phyloP scores from a whole-genome alignment of 2,329 filamentous ascomycete species.

The Sarocladiaceae sp. region DNA sequence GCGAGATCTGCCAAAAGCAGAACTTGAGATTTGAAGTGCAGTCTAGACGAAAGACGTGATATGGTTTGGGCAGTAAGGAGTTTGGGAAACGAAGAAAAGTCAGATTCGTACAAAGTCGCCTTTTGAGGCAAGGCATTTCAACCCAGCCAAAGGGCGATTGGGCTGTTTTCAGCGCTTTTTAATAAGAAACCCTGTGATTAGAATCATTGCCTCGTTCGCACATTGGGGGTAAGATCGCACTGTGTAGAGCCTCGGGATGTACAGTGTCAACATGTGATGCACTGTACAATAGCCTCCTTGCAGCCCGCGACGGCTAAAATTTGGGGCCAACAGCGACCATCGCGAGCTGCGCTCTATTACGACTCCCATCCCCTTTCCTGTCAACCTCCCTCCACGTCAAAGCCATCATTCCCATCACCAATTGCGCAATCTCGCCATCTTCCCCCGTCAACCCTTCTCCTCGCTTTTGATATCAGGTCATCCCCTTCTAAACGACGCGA shows the following conservation, averaged over 20 bases:
- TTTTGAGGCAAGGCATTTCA: no score
- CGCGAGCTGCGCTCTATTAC: not conserved
- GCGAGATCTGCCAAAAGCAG: no score
- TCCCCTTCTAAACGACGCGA: no score
- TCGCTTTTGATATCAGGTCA: no score
- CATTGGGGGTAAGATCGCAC: not conserved
- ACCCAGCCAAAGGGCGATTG: no score
- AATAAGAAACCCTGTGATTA: no score
- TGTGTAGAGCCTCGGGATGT: not conserved
- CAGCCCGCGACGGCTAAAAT: slow-evolving; percentile 5
- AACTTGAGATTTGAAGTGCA: not conserved
- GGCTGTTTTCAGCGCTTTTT: no score
- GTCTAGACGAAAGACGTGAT: slow-evolving; percentile 4
- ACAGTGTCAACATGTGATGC: not conserved
- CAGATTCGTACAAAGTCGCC: no score
- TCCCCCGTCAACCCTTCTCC: not conserved
- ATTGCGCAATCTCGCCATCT: not conserved
- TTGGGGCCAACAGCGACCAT: slow-evolving; percentile 2
- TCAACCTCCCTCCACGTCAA: not conserved
- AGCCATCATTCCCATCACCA: not conserved
- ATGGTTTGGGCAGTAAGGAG: slow-evolving; percentile 7
- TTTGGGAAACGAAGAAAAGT: slow-evolving; percentile 2
- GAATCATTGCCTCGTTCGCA: no score
- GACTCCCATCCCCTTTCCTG: not conserved
- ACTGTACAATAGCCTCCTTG: slow-evolving; percentile 6